Evolutionary conservation across 805 yeast species (phyloP), one percentile per base, ranked within the genome.

Genomic region (Metschnikowia sp.): DNA sequence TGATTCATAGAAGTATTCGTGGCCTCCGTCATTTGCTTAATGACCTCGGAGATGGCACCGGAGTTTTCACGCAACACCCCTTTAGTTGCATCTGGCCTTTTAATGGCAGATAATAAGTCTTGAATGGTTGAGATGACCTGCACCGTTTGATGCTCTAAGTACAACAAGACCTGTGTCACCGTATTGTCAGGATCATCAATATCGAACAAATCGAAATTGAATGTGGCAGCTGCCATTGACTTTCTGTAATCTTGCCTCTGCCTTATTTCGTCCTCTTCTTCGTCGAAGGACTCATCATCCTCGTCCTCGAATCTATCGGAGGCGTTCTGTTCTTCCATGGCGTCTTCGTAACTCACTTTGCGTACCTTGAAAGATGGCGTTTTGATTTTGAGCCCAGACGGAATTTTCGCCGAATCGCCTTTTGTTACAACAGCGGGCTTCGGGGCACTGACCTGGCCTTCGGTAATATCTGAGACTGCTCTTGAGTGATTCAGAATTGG

Each of bases 111-210:
- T 49, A 92, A 74, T 51, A 92, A 75, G 15, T 86, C 79, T 62
- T 91, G 97, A 56, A 91, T 91, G 0, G 96, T 88, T 11, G 90
- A 80, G 40, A 92, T 91, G 2, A 92, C 97, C 58, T 86, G 86
- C 13, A 88, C 91, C 0, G 97, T 91, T 68, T 91, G 96, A 65
- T 89, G 96, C 64, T 92, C 98, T 58, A 92, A 75, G 63, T 90
- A 92, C 29, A 83, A 74, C 58, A 91, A 78, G 49, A 92, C 81
- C 59, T 89, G 95, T 8, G 88, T 82, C 53, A 91, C 76, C 1
- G 96, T 86, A 62, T 88, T 88, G 60, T 91, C 97, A 1, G 96
- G 96, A 58, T 88, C 87, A 48, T 84, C 84, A 44, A 87, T 83
- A 66, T 88, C 89, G 65, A 87, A 88, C 32, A 83, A 78, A 47